Evolutionary conservation across 208 protist genomes (phyloP).

Genomic region (Lotmaria passim): DNA sequence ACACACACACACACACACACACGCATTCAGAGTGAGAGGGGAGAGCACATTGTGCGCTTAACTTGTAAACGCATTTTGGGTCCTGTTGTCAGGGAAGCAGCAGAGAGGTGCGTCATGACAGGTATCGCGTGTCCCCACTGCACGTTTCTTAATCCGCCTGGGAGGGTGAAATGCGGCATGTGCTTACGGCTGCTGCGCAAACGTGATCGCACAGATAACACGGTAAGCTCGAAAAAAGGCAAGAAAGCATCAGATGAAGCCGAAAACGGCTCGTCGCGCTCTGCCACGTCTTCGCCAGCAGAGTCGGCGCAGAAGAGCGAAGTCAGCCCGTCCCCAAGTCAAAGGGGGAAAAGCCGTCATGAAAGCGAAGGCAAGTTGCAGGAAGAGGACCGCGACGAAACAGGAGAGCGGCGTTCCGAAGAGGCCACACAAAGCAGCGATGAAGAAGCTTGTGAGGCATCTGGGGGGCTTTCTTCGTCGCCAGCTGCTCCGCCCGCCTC

Average conservation of each 20-base stretch:
- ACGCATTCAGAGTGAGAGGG: too few relatives aligned
- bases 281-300: background rate
- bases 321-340: background rate
- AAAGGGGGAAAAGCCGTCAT: background rate
- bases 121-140: conserved; percentile 60
- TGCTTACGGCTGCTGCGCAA: conserved; percentile 59
- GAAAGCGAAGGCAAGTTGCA: background rate
- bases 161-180: conserved; percentile 54
- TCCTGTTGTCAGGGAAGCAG: too few relatives aligned
- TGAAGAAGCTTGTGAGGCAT: background rate
- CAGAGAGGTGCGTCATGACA: too few relatives aligned
- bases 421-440: background rate
- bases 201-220: conserved; percentile 14
- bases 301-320: conserved; percentile 3
- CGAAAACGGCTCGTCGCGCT: background rate
- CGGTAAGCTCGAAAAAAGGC: background rate
- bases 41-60: too few relatives aligned
- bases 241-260: background rate
- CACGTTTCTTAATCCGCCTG: conserved; percentile 62
- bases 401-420: background rate
- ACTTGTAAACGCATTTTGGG: too few relatives aligned
- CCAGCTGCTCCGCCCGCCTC: conserved; percentile 1
- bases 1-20: conserved; percentile 5
- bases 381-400: background rate
- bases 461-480: background rate